Percentiles rank a stretch among this genome's conserved stretches.
These are phyloP conservation scores for Fusarium sp. DNA, from an alignment of 2,329 filamentous ascomycete genomes.

Conservation along the genomic window DNA sequence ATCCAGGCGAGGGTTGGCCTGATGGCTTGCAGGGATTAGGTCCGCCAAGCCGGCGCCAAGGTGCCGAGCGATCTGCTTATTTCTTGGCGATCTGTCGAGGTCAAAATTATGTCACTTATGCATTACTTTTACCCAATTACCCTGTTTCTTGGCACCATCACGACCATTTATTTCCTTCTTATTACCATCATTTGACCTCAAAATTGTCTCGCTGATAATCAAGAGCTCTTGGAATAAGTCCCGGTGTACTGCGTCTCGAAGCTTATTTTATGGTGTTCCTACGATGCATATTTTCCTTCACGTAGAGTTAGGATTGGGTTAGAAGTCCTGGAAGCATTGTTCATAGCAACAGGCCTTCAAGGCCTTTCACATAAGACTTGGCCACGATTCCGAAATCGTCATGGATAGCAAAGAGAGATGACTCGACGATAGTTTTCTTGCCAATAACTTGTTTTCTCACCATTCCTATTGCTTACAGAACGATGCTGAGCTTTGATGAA, in stretches of 20 bases:
- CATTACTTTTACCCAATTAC: slow-evolving; percentile 25
- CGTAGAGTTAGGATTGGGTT: too few species aligned
- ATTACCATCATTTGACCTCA: not conserved
- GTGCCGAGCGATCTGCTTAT: slow-evolving; percentile 47
- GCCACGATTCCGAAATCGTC: too few species aligned
- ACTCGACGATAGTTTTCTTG: too few species aligned
- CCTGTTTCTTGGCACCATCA: slow-evolving; percentile 11
- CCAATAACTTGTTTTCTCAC: too few species aligned
- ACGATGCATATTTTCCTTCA: not conserved
- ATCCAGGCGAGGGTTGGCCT: slow-evolving; percentile 12
- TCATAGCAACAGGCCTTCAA: too few species aligned
- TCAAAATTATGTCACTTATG: slow-evolving; percentile 31
- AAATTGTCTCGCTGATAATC: slow-evolving; percentile 1
- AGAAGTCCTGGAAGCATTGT: too few species aligned
- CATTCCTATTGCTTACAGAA: too few species aligned
- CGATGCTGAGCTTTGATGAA: too few species aligned
- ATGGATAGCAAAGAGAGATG: too few species aligned
- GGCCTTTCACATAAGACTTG: too few species aligned
- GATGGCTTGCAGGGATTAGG: slow-evolving; percentile 17
- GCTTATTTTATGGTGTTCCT: not conserved
- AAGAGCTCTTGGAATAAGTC: not conserved
- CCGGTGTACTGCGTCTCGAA: not conserved
- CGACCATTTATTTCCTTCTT: slow-evolving; percentile 20
- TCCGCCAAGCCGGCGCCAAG: slow-evolving; percentile 46
- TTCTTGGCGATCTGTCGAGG: slow-evolving; percentile 39